Evolutionary conservation across 345 rosid species (phyloP).

Genomic region (Populus nigra): DNA sequence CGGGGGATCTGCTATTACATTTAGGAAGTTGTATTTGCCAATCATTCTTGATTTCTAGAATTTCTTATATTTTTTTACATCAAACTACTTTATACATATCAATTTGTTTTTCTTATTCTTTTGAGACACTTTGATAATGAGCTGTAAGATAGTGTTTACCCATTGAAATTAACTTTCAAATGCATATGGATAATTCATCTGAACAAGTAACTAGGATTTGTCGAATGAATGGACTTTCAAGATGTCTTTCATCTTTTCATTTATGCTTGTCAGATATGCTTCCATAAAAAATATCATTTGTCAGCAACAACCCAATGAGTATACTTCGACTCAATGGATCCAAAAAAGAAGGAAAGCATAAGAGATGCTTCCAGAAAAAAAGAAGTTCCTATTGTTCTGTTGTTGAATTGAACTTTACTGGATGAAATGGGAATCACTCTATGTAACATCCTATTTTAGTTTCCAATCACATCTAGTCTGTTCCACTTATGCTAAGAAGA

Average conservation of each 20-base stretch:
- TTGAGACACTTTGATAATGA: neutral
- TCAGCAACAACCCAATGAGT: neutral
- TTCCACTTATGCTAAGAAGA: neutral
- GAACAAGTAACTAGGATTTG: neutral
- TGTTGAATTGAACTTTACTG: neutral
- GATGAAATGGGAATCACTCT: neutral
- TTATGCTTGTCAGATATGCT: neutral
- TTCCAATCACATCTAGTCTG: neutral
- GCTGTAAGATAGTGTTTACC: neutral
- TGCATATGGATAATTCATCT: neutral
- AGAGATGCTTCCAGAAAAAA: neutral
- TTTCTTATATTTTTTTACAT: neutral
- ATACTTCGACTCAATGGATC: neutral
- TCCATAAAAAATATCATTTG: neutral
- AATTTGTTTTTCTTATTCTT: neutral
- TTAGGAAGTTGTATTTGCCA: neutral
- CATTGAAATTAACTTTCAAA: neutral
- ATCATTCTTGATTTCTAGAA: neutral
- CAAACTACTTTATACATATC: neutral
- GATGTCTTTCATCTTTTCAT: neutral
- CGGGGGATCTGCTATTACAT: neutral
- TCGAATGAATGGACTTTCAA: neutral
- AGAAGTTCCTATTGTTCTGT: neutral
- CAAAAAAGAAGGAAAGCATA: neutral
- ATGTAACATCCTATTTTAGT: neutral